Base-by-base conservation (phyloP, 495 filamentous ascomycete genomes). In the Hyaloscypha finlandica region DNA sequence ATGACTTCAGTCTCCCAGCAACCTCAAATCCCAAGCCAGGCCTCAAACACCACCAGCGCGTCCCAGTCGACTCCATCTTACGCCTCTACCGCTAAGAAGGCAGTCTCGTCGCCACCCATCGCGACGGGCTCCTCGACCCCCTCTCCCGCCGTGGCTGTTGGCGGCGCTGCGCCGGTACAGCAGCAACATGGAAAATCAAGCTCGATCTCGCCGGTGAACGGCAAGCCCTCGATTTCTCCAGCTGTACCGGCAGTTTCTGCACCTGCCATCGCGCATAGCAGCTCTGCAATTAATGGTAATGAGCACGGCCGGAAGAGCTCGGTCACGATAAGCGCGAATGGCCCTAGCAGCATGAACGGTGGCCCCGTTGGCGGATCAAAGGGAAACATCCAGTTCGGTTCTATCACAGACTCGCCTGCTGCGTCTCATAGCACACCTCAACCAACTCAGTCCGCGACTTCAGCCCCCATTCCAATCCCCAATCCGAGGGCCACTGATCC, bases 121-220 rank as follows among this genome's bases (percentile, higher is more conserved):
- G 89, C 89, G 83, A 83, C 87, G 74, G 88, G 89, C 81, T 86
- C 90, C 70, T 80, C 80, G 72, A 77, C 80, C 74, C 79, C 82
- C 75, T 78, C 80, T 60, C 78, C 81, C 64, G 80, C 84, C 68
- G 84, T 87, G 81, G 89, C 88, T 81, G 89, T 89, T 79, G 90
- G 86, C 74, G 88, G 86, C 68, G 83, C 89, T 73, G 83, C 85
- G 64, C 73, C 77, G 61, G 69, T 80, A 73, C 86, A 93, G 77
- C 89, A 95, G 67, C 89, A 95, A 66, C 79, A 86, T 96, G 92
- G 89, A 77, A 95, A 95, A 81, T 83, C 88, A 79, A 82, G 83
- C 71, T 88, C 90, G 58, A 83, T 85, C 73, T 89, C 91, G 81
- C 85, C 91, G 74, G 85, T 94, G 85, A 97, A 94, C 83, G 91